A percentile compares a stretch with the other conserved stretches of the same genome.
Conservation (phyloP, 441 rosid genomes). For the Dalechampia spathulata region DNA sequence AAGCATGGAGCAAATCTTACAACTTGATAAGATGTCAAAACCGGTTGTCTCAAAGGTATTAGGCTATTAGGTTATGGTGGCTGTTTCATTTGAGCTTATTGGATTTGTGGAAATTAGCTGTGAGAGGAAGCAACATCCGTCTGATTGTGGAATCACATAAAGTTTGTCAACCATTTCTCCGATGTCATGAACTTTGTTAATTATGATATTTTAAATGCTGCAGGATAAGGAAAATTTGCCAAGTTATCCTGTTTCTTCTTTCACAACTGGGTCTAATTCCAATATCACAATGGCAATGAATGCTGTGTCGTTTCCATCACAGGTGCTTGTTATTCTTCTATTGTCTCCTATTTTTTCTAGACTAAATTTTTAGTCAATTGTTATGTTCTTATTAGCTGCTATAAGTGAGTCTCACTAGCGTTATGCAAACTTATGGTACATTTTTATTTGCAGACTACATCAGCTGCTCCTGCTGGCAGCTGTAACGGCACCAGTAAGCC, state of each 20-base stretch:
- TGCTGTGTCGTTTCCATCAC: constrained; percentile 17
- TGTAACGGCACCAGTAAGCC: constrained; percentile 39
- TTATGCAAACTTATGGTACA: neutral
- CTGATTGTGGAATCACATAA: neutral
- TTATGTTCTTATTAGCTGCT: neutral
- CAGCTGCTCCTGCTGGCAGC: constrained; percentile 20
- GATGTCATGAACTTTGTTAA: neutral
- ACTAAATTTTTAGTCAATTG: neutral
- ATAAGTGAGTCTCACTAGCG: neutral
- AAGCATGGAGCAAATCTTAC: constrained; percentile 25
- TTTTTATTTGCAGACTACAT: constrained; percentile 20
- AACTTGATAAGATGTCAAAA: constrained; percentile 25
- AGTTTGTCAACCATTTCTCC: neutral
- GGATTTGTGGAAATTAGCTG: neutral
- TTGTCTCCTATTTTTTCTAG: neutral
- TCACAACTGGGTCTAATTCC: constrained; percentile 13
- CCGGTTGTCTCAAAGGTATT: constrained; percentile 25
- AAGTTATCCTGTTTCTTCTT: constrained; percentile 15
- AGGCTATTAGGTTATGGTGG: neutral
- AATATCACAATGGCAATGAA: constrained; percentile 7
- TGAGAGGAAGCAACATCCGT: too few species aligned
- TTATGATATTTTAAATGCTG: neutral
- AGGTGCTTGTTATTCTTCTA: constrained; percentile 15
- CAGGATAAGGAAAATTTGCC: constrained; percentile 23
- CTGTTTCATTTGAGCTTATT: neutral